Evolutionary conservation across 2,329 filamentous ascomycete species (phyloP).

Genomic region (Trichoderma koningiopsis): DNA sequence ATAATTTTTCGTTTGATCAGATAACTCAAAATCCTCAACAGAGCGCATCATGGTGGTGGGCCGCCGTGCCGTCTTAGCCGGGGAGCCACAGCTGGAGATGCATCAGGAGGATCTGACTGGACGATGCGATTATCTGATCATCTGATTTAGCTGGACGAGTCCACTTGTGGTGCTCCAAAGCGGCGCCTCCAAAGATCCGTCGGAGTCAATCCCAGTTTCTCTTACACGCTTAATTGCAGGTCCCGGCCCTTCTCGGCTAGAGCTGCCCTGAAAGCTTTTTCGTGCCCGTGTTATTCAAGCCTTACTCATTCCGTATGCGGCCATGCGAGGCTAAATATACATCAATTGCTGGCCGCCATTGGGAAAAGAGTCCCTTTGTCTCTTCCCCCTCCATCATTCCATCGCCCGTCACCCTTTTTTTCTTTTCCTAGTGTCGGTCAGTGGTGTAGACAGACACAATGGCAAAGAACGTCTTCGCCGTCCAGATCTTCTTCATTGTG

Average conservation of each 20-base stretch:
- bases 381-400: background rate
- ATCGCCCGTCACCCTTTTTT: background rate
- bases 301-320: background rate
- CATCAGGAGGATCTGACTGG: constrained; percentile 7
- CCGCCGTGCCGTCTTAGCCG: constrained; percentile 23
- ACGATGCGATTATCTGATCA: constrained; percentile 21
- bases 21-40: constrained; percentile 14
- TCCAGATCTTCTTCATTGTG: constrained; percentile 81
- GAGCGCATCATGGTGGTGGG: constrained; percentile 5
- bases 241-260: background rate
- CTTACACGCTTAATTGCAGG: constrained; percentile 2
- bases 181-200: constrained; percentile 13
- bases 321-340: constrained; percentile 9
- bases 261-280: background rate
- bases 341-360: constrained; percentile 13
- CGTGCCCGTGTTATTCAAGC: background rate
- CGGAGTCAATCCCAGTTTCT: constrained; percentile 10
- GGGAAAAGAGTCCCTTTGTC: background rate
- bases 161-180: background rate
- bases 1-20: constrained; percentile 11
- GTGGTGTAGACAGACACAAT: constrained; percentile 36
- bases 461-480: constrained; percentile 68
- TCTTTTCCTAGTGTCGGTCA: background rate
- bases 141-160: constrained; percentile 19
- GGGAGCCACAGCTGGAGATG: constrained; percentile 20